Percentiles rank a stretch among this genome's conserved stretches.
Conservation (phyloP, 371 early-diverging fungal genomes). For the Apophysomyces sp. region DNA sequence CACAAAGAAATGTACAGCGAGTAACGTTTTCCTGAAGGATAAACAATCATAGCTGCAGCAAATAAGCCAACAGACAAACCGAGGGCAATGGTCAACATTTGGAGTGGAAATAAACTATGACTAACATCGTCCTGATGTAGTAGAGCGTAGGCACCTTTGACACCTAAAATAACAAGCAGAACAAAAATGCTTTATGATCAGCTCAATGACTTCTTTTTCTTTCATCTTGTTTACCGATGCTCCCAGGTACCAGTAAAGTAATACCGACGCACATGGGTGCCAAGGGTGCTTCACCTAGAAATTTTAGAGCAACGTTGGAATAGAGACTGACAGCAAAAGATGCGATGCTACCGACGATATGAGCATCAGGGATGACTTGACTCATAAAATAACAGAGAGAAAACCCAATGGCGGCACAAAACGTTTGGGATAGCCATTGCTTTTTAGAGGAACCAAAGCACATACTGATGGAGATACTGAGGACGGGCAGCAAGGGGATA, state of each 20-base stretch:
- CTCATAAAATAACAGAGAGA: constrained; percentile 33
- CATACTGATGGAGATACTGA: constrained; percentile 35
- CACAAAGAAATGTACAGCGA: constrained; percentile 41
- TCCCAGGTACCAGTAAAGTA: constrained; percentile 45
- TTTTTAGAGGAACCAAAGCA: constrained; percentile 39
- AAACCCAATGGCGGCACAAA: constrained; percentile 32
- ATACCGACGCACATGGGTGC: constrained; percentile 41
- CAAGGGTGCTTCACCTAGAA: constrained; percentile 37
- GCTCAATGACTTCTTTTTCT: too few species aligned
- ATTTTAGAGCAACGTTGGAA: constrained; percentile 36
- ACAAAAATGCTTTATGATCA: too few species aligned
- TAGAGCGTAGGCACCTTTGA: constrained; percentile 41
- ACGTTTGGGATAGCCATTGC: constrained; percentile 36
- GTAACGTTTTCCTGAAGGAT: constrained; percentile 38
- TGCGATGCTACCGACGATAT: constrained; percentile 37
- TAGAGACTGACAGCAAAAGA: constrained; percentile 44
- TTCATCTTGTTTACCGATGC: constrained; percentile 30
- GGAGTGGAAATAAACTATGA: constrained; percentile 31
- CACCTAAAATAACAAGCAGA: constrained; percentile 20
- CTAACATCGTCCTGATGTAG: constrained; percentile 31
- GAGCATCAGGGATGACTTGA: constrained; percentile 31
- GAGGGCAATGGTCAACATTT: constrained; percentile 41
- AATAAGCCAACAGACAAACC: constrained; percentile 45
- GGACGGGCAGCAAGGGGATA: constrained; percentile 32
- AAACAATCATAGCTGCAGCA: constrained; percentile 46